Base-by-base conservation (phyloP, 192 early-diverging fungal genomes). In the Funneliformis geosporum region DNA sequence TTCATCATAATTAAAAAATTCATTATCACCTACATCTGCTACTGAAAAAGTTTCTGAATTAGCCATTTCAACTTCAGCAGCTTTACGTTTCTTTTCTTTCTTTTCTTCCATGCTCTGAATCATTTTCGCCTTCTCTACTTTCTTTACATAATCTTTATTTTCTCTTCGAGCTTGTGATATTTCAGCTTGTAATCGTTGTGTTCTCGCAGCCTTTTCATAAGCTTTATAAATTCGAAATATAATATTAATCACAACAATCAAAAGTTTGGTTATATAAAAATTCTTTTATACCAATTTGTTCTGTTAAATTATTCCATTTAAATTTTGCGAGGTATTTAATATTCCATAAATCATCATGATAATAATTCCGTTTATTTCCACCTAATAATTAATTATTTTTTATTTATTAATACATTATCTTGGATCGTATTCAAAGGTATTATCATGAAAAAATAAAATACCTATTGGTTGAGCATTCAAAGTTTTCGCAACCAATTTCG, bases 281-380 rank as follows among this genome's bases (percentile, higher is more conserved):
- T 46, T 14, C 9, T 46, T 39, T 12, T 28, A 11, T 16, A 5
- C 81, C 93, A 55, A 98, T 91, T 83, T 96, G 95, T 78, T 97
- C 98, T 16, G 95, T 95, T 69, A 99, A 83, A 81, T 99, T 93
- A 60, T 92, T 85, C 98, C 98, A 99, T 81, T 99, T 99, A 87
- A 99, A 99, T 69, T 92, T 91, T 43, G 96, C 93, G 43, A 99
- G 84, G 79, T 99, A 99, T 84, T 96, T 96, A 68, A 99, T 92
- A 82, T 94, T 98, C 98, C 98, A 99, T 81, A 98, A 85, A 72
- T 98, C 96, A 80, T 98, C 96, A 84, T 96, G 94, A 83, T 95
- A 96, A 73, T 87, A 89, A 64, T 87, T 90, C 43, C 93, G 88
- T 83, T 95, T 96, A 79, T 96, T 97, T 39, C 94, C 94, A 8